Percentiles rank a stretch among this genome's conserved stretches.
phyloP scores from a whole-genome alignment of 2,329 filamentous ascomycete species.

The Aspergillus sp. region DNA sequence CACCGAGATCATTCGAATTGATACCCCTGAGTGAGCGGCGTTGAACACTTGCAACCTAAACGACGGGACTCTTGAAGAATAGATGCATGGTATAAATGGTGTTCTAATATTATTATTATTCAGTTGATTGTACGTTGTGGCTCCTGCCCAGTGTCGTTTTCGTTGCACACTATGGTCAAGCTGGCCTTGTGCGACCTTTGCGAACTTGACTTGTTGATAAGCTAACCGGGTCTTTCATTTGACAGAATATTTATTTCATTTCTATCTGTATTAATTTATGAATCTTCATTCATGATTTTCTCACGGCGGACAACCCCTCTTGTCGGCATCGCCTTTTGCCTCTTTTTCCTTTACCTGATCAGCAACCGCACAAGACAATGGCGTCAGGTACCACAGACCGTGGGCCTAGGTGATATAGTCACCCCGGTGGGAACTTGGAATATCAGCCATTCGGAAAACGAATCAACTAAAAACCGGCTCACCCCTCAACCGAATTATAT shows the following conservation, averaged over 20 bases:
- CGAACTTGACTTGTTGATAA: neutral
- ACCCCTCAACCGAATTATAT: slow-evolving; percentile 27
- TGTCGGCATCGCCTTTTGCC: slow-evolving; percentile 28
- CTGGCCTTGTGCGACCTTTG: too few species aligned
- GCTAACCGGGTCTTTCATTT: neutral
- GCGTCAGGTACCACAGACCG: slow-evolving; percentile 28
- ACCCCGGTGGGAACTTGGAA: slow-evolving; percentile 9
- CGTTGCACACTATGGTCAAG: too few species aligned
- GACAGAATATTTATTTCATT: neutral
- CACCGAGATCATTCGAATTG: too few species aligned
- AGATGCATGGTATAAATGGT: too few species aligned
- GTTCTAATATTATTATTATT: too few species aligned
- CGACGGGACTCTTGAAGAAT: too few species aligned
- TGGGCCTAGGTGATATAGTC: slow-evolving; percentile 33
- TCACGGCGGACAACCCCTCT: slow-evolving; percentile 26
- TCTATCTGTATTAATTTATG: neutral
- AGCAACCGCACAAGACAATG: slow-evolving; percentile 28
- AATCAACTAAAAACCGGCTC: slow-evolving; percentile 14
- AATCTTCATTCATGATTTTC: slow-evolving; percentile 22
- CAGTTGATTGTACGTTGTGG: too few species aligned
- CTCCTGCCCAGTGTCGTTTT: too few species aligned
- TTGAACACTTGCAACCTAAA: too few species aligned
- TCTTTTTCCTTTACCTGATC: slow-evolving; percentile 24
- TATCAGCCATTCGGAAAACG: slow-evolving; percentile 8
- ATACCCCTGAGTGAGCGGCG: too few species aligned